Evolutionary conservation across 371 early-diverging fungal genomes (phyloP).

Genomic region (Apophysomyces sp.): DNA sequence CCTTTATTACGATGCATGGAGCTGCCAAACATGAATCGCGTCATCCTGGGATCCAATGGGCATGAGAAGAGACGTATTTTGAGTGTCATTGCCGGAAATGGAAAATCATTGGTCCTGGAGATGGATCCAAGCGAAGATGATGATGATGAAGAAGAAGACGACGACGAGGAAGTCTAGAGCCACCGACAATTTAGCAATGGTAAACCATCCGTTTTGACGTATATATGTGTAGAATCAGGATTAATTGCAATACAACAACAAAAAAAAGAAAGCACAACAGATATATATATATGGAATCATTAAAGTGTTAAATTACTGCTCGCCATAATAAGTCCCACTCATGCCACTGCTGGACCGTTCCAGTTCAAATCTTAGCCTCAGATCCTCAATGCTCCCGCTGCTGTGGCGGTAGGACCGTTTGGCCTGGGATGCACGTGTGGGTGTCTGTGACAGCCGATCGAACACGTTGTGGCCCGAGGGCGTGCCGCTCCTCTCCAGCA

Average conservation of each 20-base stretch:
- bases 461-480: constrained; percentile 35
- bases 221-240: too few relatives aligned
- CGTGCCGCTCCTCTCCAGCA: constrained; percentile 28
- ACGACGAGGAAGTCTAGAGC: background rate
- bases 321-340: constrained; percentile 15
- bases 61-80: constrained; percentile 7
- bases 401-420: constrained; percentile 46
- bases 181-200: too few relatives aligned
- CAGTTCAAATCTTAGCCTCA: constrained; percentile 35
- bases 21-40: constrained; percentile 8
- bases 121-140: constrained; percentile 4
- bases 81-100: constrained; percentile 6
- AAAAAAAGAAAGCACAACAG: background rate
- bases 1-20: constrained; percentile 6
- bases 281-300: background rate
- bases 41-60: constrained; percentile 13
- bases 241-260: background rate
- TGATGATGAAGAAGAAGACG: background rate
- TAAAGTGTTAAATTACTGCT: background rate
- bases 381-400: constrained; percentile 45
- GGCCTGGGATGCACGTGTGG: constrained; percentile 46
- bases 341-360: constrained; percentile 33
- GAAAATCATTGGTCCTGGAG: constrained; percentile 9
- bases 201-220: too few relatives aligned
- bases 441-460: constrained; percentile 48